phyloP scores from a whole-genome alignment of 768 basidiomycete species.

The Panellus pusillus region DNA sequence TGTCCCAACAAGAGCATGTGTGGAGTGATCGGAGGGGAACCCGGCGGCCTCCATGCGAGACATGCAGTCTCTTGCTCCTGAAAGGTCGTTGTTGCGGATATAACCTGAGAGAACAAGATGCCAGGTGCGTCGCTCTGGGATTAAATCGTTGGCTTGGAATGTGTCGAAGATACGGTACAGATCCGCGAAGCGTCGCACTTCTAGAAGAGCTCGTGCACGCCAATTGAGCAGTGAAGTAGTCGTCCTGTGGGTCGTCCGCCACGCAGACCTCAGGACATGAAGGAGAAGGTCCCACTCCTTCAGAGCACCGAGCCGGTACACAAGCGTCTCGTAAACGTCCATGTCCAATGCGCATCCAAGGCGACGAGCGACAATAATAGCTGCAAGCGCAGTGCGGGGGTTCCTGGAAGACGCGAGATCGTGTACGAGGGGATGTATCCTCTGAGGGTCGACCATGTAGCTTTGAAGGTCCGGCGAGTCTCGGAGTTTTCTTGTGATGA shows the following conservation, averaged over 20 bases:
- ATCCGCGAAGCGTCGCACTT: slow-evolving; percentile 47
- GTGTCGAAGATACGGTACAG: slow-evolving; percentile 49
- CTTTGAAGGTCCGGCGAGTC: background rate
- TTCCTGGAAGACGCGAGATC: slow-evolving; percentile 31
- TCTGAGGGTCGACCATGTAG: slow-evolving; percentile 34
- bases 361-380: slow-evolving; percentile 47
- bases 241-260: slow-evolving; percentile 46
- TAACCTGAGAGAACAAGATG: slow-evolving; percentile 68
- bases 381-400: slow-evolving; percentile 43
- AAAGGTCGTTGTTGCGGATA: slow-evolving; percentile 66
- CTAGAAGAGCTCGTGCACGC: slow-evolving; percentile 61
- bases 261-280: slow-evolving; percentile 47
- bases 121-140: slow-evolving; percentile 62
- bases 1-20: slow-evolving; percentile 58
- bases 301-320: slow-evolving; percentile 45
- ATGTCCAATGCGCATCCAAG: slow-evolving; percentile 52
- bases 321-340: slow-evolving; percentile 59
- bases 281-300: slow-evolving; percentile 54
- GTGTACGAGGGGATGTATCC: slow-evolving; percentile 32
- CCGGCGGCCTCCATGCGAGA: slow-evolving; percentile 57
- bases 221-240: slow-evolving; percentile 68
- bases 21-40: slow-evolving; percentile 52
- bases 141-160: slow-evolving; percentile 45
- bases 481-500: slow-evolving; percentile 1
- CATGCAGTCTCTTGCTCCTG: slow-evolving; percentile 53